A percentile compares a stretch with the other conserved stretches of the same genome.
Evolutionary conservation across 179 eudicot species (phyloP).

Genomic region (Gypsophila paniculata): DNA sequence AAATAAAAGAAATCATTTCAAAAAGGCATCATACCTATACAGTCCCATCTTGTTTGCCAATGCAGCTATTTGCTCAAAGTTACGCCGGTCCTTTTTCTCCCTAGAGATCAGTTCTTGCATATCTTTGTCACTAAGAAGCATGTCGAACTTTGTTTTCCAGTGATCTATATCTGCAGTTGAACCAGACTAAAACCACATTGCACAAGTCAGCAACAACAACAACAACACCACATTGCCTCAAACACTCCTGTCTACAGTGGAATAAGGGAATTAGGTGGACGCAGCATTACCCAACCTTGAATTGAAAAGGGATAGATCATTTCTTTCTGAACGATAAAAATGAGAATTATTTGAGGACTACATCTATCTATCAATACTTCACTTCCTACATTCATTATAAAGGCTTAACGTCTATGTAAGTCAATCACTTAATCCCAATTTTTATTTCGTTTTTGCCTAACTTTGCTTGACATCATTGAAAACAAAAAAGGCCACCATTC

Average conservation of each 20-base stretch:
- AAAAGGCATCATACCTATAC: slow-evolving; percentile 51
- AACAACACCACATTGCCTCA: neutral
- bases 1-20: neutral
- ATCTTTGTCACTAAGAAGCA: slow-evolving; percentile 51
- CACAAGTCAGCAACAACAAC: neutral
- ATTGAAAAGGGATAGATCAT: neutral
- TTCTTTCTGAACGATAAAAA: neutral
- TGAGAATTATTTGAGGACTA: neutral
- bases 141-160: slow-evolving; percentile 67
- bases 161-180: slow-evolving; percentile 46
- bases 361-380: neutral
- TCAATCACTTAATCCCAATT: neutral
- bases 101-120: slow-evolving; percentile 73
- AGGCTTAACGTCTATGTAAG: neutral
- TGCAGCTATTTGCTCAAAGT: slow-evolving; percentile 71
- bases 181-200: slow-evolving; percentile 41
- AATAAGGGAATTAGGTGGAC: neutral
- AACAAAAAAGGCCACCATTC: too few species aligned
- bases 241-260: neutral
- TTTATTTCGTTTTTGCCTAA: neutral
- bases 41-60: slow-evolving; percentile 72
- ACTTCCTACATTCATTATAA: neutral
- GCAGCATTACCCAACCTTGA: neutral
- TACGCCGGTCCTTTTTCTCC: slow-evolving; percentile 82
- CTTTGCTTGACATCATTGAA: too few species aligned